Evolutionary conservation across 176 grass and related monocot genomes (phyloP), one percentile per base, ranked within the genome.

Genomic region (Luzula sylvatica): DNA sequence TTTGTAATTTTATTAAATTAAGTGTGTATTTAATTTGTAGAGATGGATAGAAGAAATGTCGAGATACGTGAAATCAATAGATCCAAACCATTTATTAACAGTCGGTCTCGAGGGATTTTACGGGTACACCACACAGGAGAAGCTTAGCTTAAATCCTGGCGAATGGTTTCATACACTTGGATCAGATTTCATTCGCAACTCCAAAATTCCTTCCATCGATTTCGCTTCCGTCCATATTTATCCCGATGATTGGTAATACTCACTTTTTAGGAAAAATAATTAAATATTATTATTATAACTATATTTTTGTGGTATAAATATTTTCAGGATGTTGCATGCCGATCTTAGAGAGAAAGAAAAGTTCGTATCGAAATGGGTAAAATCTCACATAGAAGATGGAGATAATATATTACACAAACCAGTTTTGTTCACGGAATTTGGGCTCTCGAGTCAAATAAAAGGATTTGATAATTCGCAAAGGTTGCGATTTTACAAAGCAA

Each of bases 31-130:
- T 38, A 42, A 7, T 49, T 43, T 11, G 29, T 75, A 98, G 93
- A 82, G 54, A 4, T 98, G 86, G 86, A 83, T 98, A 8, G 75
- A 98, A 80, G 93, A 98, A 71, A 92, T 98, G 81, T 66, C 82
- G 5, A 65, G 52, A 20, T 87, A 81, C 28, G 75, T 78, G 22
- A 98, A 98, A 49, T 83, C 82, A 13, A 72, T 87, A 8, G 93
- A 98, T 52, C 46, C 48, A 65, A 80, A 68, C 35, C 93, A 98
- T 28, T 75, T 98, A 24, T 56, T 98, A 56, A 92, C 93, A 19
- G 61, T 92, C 3, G 93, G 82, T 40, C 74, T 80, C 0, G 92
- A 98, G 55, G 92, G 92, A n/a, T 98, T 98, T 67, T 98, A 98
- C 22, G 86, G 92, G 21, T 75, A 74, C 14, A 82, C 75, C 14